These are phyloP conservation scores for Acer negundo DNA, from an alignment of 345 rosid genomes.

Conservation along the genomic window DNA sequence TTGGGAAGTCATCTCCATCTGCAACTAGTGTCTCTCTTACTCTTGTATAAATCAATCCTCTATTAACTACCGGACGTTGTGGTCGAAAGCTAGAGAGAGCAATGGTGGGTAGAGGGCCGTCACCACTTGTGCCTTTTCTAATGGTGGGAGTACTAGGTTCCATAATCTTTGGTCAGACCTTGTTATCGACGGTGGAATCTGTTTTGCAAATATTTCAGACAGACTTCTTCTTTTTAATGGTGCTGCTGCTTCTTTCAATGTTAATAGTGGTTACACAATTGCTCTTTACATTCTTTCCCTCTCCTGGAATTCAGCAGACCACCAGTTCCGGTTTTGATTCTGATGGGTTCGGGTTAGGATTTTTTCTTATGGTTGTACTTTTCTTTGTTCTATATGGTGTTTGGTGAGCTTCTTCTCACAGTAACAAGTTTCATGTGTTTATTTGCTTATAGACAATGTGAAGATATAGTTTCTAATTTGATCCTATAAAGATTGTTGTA, in stretches of 20 bases:
- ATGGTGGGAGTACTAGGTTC: constrained; percentile 45
- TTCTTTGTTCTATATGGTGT: constrained; percentile 34
- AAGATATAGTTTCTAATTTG: neutral
- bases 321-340: constrained; percentile 22
- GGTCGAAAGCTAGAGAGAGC: constrained; percentile 4
- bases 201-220: constrained; percentile 24
- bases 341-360: constrained; percentile 41
- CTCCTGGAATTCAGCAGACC: neutral
- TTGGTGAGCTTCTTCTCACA: constrained; percentile 6
- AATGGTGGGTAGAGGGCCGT: constrained; percentile 42
- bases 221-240: constrained; percentile 6
- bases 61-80: too few relatives aligned
- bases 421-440: neutral
- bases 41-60: neutral
- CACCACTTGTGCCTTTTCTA: constrained; percentile 47
- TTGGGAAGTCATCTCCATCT: constrained; percentile 13
- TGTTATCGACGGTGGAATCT: constrained; percentile 22
- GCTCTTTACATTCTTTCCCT: constrained; percentile 25
- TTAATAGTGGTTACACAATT: constrained; percentile 27
- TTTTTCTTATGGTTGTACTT: constrained; percentile 38
- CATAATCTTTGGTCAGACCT: constrained; percentile 27
- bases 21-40: constrained; percentile 7
- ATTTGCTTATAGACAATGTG: neutral
- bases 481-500: neutral
- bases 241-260: constrained; percentile 23